These are phyloP conservation scores for Neonectria punicea DNA, from an alignment of 2,329 filamentous ascomycete genomes.

Conservation along the genomic window DNA sequence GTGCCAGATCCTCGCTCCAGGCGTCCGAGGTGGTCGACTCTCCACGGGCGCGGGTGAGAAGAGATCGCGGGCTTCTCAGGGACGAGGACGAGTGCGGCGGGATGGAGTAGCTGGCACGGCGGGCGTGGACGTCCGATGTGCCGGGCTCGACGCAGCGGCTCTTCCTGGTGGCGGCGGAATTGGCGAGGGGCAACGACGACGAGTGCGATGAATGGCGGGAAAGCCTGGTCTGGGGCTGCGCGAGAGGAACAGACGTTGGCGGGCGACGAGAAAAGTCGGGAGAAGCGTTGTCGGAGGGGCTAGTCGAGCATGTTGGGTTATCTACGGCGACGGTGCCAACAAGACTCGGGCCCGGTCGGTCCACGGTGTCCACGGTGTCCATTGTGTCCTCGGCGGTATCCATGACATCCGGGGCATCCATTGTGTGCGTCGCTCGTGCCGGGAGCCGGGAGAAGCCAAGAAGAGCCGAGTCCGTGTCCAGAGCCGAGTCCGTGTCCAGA, in stretches of 20 bases:
- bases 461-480: slow-evolving; percentile 9
- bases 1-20: slow-evolving; percentile 51
- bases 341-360: slow-evolving; percentile 38
- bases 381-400: slow-evolving; percentile 27
- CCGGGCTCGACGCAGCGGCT: slow-evolving; percentile 69
- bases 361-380: slow-evolving; percentile 32
- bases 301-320: slow-evolving; percentile 36
- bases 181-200: slow-evolving; percentile 55
- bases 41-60: slow-evolving; percentile 55
- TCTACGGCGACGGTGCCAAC: slow-evolving; percentile 39
- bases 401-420: slow-evolving; percentile 36
- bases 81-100: slow-evolving; percentile 61
- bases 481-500: not conserved
- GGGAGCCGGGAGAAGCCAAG: slow-evolving; percentile 13
- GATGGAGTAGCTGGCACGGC: slow-evolving; percentile 70
- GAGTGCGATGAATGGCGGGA: slow-evolving; percentile 40
- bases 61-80: slow-evolving; percentile 55
- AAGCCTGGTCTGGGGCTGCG: slow-evolving; percentile 26
- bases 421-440: slow-evolving; percentile 16
- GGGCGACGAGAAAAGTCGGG: slow-evolving; percentile 41
- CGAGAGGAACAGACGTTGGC: slow-evolving; percentile 17
- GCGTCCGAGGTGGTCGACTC: slow-evolving; percentile 55
- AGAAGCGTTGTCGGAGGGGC: slow-evolving; percentile 42
- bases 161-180: slow-evolving; percentile 59
- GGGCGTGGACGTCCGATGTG: slow-evolving; percentile 65